These are phyloP conservation scores for Globisporangium ultimum DNA, from an alignment of 352 stramenopile species.

Conservation along the genomic window DNA sequence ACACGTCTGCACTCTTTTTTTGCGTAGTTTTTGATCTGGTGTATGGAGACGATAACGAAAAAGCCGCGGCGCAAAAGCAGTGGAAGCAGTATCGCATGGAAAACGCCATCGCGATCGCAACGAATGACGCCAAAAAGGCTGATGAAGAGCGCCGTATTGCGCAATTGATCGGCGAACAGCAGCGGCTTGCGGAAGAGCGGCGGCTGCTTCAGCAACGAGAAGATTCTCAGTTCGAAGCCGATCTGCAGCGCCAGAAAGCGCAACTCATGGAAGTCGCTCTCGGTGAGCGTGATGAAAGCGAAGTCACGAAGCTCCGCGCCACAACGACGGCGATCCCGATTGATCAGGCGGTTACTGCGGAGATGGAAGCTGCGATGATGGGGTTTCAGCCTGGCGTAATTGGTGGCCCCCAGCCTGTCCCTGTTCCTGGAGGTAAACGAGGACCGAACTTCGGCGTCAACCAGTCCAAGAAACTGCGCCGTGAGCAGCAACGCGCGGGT, in stretches of 20 bases:
- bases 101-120: slow-evolving; percentile 79
- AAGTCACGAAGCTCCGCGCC: slow-evolving; percentile 65
- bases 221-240: slow-evolving; percentile 76
- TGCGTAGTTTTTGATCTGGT: slow-evolving; percentile 79
- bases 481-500: slow-evolving; percentile 75
- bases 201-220: slow-evolving; percentile 74
- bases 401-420: slow-evolving; percentile 69
- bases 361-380: slow-evolving; percentile 89
- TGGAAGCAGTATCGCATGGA: slow-evolving; percentile 86
- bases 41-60: slow-evolving; percentile 72
- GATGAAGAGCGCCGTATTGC: slow-evolving; percentile 85
- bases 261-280: slow-evolving; percentile 86
- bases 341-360: slow-evolving; percentile 80
- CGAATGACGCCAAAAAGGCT: slow-evolving; percentile 83
- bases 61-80: slow-evolving; percentile 69
- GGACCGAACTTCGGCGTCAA: slow-evolving; percentile 76
- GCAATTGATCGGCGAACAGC: slow-evolving; percentile 81
- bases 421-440: slow-evolving; percentile 76
- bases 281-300: slow-evolving; percentile 74
- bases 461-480: slow-evolving; percentile 74
- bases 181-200: slow-evolving; percentile 72
- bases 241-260: slow-evolving; percentile 76
- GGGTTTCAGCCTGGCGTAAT: slow-evolving; percentile 76
- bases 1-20: slow-evolving; percentile 9
- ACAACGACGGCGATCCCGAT: slow-evolving; percentile 84